Evolutionary conservation across 108 stramenopile genomes (phyloP), one percentile per base, ranked within the genome.

Genomic region (Conticribra weissflogii): DNA sequence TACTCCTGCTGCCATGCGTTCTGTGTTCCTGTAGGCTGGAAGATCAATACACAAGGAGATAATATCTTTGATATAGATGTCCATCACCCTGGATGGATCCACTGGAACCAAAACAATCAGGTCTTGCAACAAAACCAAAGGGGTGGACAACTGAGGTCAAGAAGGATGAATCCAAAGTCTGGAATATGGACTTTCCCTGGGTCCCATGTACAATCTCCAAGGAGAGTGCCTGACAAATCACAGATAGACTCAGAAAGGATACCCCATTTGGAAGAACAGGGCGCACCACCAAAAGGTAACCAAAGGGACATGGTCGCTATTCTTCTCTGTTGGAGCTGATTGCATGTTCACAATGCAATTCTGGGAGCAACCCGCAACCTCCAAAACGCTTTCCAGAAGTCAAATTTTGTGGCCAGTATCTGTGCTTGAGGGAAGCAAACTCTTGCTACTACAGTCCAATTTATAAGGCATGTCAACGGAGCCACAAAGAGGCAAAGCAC

Each of bases 201-300:
- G 45, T 68, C 51, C 74, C 74, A 76, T 8, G 21, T 18, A 16
- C 30, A 30, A 55, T 63, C 36, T 0, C 9, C 15, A 0, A 68
- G 44, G 19, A 76, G 28, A 3, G 50, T 41, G 31, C 51, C 68
- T 3, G 59, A 18, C 7, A 76, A 41, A 36, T 74, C 65, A 22
- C 66, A 67, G 4, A 74, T 22, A 8, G 56, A 29, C 21, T 74
- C 73, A 3, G 74, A 60, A 15, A 49, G 19, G 27, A 19, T 2
- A 3, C 74, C 49, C 33, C 50, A 76, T 23, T 60, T 66, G 21
- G 3, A 60, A 0, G 74, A 66, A 32, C 74, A 49, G 1, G 66
- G 33, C 8, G 33, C 57, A 0, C 74, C 74, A 0, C 74, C 74
- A 18, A 76, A 76, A 19, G 74, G 51, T 1, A 68, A 48, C 53